Percentiles rank a stretch among this genome's conserved stretches.
Conservation (phyloP, 1,284 basidiomycete genomes). For the Jaminaea rosea region DNA sequence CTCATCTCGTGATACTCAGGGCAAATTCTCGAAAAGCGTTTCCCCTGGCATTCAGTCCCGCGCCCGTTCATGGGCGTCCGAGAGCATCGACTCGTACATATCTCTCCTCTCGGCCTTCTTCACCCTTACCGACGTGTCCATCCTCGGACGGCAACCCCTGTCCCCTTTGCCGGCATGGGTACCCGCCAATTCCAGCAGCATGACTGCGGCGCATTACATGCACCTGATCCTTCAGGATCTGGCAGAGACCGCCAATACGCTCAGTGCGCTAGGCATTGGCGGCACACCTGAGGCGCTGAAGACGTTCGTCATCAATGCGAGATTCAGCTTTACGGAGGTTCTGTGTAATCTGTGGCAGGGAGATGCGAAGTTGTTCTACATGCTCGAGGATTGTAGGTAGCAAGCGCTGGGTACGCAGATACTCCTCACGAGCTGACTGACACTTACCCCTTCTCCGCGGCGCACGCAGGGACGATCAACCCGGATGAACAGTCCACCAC, state of each 20-base stretch:
- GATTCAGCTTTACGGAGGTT: slow-evolving; percentile 80
- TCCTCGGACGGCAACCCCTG: slow-evolving; percentile 55
- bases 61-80: slow-evolving; percentile 79
- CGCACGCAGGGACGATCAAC: slow-evolving; percentile 62
- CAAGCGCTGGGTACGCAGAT: too few species aligned
- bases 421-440: too few species aligned
- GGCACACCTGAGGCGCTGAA: slow-evolving; percentile 60
- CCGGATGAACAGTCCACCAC: slow-evolving; percentile 50
- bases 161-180: slow-evolving; percentile 58
- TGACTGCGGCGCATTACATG: slow-evolving; percentile 74
- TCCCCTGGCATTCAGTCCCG: slow-evolving; percentile 65
- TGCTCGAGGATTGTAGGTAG: slow-evolving; percentile 83
- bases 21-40: slow-evolving; percentile 19
- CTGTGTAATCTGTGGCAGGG: slow-evolving; percentile 71
- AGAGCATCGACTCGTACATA: slow-evolving; percentile 80
- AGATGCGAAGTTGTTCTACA: slow-evolving; percentile 79
- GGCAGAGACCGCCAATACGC: slow-evolving; percentile 72
- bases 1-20: too few species aligned
- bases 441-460: too few species aligned
- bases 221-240: slow-evolving; percentile 72
- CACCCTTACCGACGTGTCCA: slow-evolving; percentile 61
- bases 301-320: slow-evolving; percentile 67
- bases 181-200: slow-evolving; percentile 66
- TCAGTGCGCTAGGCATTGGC: slow-evolving; percentile 66
- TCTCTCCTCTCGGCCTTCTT: slow-evolving; percentile 82